These are phyloP conservation scores for Aspergillus uvarum DNA, from an alignment of 2,329 filamentous ascomycete genomes.

Conservation along the genomic window DNA sequence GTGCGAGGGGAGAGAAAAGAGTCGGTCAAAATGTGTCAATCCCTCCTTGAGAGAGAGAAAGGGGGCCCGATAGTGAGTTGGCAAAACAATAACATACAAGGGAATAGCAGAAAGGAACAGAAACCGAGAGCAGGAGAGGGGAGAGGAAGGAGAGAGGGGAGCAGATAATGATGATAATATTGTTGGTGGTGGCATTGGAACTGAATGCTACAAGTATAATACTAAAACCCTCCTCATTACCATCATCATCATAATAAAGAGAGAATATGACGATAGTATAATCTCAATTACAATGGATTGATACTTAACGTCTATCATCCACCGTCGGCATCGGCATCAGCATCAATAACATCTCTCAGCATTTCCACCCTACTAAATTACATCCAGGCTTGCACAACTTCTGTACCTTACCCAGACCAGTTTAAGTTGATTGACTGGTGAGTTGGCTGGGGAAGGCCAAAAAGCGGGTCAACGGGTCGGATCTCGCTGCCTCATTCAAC, in stretches of 20 bases:
- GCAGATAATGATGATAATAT: neutral
- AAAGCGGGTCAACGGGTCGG: conserved; percentile 11
- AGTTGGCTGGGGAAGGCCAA: conserved; percentile 10
- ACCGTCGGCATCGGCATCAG: neutral
- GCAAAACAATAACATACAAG: too few species aligned
- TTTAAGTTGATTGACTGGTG: neutral
- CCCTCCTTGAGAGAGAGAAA: neutral
- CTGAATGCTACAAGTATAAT: too few species aligned
- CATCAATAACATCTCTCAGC: neutral
- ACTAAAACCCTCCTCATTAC: too few species aligned
- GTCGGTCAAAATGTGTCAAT: neutral
- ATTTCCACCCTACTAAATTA: neutral
- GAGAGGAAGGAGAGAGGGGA: neutral
- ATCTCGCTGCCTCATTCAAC: conserved; percentile 7
- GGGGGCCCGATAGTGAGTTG: neutral
- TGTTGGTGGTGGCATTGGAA: neutral
- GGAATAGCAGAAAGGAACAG: too few species aligned
- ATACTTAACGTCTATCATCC: neutral
- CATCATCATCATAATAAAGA: neutral
- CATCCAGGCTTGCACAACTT: neutral
- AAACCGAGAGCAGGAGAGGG: neutral
- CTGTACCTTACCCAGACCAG: neutral
- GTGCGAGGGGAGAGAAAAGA: neutral
- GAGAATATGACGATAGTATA: neutral
- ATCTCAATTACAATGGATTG: neutral